A percentile compares a stretch with the other conserved stretches of the same genome.
Conservation (phyloP, 257 asterid species). For the Lantana camara region DNA sequence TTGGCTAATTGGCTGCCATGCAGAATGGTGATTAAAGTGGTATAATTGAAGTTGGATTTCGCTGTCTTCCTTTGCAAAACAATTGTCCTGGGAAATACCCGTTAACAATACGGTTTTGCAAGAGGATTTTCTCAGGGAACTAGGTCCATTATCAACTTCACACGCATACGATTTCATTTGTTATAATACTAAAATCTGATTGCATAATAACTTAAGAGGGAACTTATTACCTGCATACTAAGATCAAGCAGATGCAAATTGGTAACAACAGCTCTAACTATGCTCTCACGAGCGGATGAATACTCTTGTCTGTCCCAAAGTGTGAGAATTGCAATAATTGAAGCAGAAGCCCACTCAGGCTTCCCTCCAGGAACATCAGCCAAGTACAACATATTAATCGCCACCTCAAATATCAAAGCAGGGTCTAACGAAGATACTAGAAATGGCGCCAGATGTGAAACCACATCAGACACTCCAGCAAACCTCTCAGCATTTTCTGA, state of each 20-base stretch:
- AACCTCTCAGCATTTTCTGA: slow-evolving; percentile 65
- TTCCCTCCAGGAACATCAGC: slow-evolving; percentile 96
- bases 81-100: slow-evolving; percentile 3
- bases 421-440: slow-evolving; percentile 86
- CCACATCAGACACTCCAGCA: slow-evolving; percentile 86
- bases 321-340: slow-evolving; percentile 82
- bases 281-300: slow-evolving; percentile 90
- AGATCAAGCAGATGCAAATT: slow-evolving; percentile 90
- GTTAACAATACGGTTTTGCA: background rate
- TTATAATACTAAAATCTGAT: slow-evolving; percentile 11
- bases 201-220: too few species aligned
- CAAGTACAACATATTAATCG: slow-evolving; percentile 84
- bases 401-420: slow-evolving; percentile 87
- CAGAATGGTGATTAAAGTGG: slow-evolving; percentile 8
- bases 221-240: slow-evolving; percentile 90
- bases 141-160: background rate
- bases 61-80: background rate
- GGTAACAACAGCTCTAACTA: slow-evolving; percentile 88
- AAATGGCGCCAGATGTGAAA: slow-evolving; percentile 86
- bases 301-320: slow-evolving; percentile 96
- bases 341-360: slow-evolving; percentile 91
- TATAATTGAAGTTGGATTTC: background rate
- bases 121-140: slow-evolving; percentile 11
- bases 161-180: slow-evolving; percentile 13
- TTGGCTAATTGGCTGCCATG: background rate